Evolutionary conservation across 2,329 filamentous ascomycete species (phyloP).

Genomic region (Piedraia hortae): DNA sequence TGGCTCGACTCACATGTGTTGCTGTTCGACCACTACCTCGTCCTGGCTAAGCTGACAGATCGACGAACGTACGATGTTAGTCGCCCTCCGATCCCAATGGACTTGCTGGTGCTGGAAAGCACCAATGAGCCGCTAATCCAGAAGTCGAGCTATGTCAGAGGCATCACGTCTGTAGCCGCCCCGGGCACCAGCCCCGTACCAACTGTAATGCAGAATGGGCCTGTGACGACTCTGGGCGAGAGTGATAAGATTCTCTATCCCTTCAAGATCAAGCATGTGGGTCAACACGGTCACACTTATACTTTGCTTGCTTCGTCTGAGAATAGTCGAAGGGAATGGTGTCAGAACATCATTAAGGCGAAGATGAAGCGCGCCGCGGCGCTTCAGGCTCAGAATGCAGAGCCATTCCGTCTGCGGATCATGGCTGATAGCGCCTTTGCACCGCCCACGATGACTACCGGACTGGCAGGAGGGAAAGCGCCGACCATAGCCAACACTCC

Average conservation of each 20-base stretch:
- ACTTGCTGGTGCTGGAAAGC: slow-evolving; percentile 73
- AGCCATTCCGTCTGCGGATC: slow-evolving; percentile 77
- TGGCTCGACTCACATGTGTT: slow-evolving; percentile 88
- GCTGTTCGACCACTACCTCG: slow-evolving; percentile 88
- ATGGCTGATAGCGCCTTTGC: slow-evolving; percentile 81
- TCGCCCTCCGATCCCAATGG: slow-evolving; percentile 88
- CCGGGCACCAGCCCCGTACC: slow-evolving; percentile 12
- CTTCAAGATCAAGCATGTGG: slow-evolving; percentile 85
- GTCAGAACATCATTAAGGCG: slow-evolving; percentile 72
- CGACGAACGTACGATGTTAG: slow-evolving; percentile 74
- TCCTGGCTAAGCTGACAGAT: slow-evolving; percentile 52
- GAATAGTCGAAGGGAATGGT: slow-evolving; percentile 63
- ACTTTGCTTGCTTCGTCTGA: slow-evolving; percentile 62
- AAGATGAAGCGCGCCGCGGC: slow-evolving; percentile 83
- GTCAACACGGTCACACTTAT: slow-evolving; percentile 77
- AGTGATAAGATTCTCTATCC: slow-evolving; percentile 64
- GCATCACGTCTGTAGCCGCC: slow-evolving; percentile 38
- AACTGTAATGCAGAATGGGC: slow-evolving; percentile 21
- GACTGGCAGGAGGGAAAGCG: slow-evolving; percentile 23
- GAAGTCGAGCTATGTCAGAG: slow-evolving; percentile 42
- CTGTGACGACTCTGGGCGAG: slow-evolving; percentile 31
- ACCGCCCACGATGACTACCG: slow-evolving; percentile 33
- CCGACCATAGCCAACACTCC: slow-evolving; percentile 71
- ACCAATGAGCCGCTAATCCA: slow-evolving; percentile 75
- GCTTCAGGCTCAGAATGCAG: slow-evolving; percentile 72